These are phyloP conservation scores for Perilla frutescens DNA, from an alignment of 257 asterid genomes.

Conservation along the genomic window DNA sequence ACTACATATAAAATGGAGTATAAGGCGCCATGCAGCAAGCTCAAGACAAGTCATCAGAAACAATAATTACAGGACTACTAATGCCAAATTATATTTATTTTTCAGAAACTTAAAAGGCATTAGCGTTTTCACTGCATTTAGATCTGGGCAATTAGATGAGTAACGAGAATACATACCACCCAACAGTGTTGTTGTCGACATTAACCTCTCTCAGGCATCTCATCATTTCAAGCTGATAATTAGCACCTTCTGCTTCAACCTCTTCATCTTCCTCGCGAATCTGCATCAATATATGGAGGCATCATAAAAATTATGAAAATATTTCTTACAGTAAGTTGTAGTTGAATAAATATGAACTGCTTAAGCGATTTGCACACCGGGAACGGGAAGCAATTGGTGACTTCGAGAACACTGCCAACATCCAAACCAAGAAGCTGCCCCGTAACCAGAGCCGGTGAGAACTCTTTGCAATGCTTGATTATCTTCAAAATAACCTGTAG, in stretches of 20 bases:
- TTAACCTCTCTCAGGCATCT: conserved; percentile 97
- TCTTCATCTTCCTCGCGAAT: conserved; percentile 97
- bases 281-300: conserved; percentile 39
- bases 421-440: conserved; percentile 98
- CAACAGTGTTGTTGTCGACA: conserved; percentile 98
- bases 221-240: conserved; percentile 99
- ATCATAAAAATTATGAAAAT: neutral
- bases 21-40: conserved; percentile 1
- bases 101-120: too few species aligned
- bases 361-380: conserved; percentile 61
- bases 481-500: conserved; percentile 89
- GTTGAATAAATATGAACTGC: neutral
- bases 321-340: neutral
- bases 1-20: neutral
- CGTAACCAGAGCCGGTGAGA: conserved; percentile 89
- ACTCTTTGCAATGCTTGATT: conserved; percentile 95
- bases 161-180: conserved; percentile 61
- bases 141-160: neutral
- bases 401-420: conserved; percentile 97
- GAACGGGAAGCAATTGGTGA: conserved; percentile 94
- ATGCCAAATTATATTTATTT: neutral
- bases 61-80: neutral
- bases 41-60: neutral
- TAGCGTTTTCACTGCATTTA: neutral
- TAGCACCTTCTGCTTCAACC: conserved; percentile 96